Conservation (phyloP, 2,329 filamentous ascomycete species). For the Neophaeococcomyces aloes region DNA sequence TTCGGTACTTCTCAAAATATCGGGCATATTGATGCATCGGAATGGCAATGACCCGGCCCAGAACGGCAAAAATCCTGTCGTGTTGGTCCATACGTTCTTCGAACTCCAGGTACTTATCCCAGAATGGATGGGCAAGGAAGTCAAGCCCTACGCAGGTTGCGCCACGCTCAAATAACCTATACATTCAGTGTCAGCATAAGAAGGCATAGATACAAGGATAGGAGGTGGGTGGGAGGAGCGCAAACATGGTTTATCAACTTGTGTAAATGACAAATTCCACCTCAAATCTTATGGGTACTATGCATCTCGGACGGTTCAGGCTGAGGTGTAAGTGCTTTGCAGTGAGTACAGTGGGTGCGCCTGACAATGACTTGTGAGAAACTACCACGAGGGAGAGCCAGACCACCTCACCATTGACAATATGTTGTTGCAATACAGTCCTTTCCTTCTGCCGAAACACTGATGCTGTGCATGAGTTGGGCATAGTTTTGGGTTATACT, state of each 20-base stretch:
- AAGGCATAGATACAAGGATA: conserved; percentile 24
- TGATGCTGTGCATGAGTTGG: conserved; percentile 38
- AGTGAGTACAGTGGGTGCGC: conserved; percentile 31
- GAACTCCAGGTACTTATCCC: conserved; percentile 98
- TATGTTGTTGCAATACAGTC: conserved; percentile 29
- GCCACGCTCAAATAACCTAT: conserved; percentile 84
- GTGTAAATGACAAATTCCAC: conserved; percentile 8
- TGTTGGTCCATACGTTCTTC: conserved; percentile 80
- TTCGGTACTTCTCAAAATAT: conserved; percentile 85
- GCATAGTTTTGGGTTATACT: conserved; percentile 62
- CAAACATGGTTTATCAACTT: conserved; percentile 36
- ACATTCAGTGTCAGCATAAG: conserved; percentile 30
- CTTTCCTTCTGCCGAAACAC: conserved; percentile 27
- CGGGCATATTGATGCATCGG: conserved; percentile 92
- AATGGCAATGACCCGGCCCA: conserved; percentile 72
- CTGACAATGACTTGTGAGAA: conserved; percentile 44
- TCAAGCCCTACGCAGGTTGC: conserved; percentile 77
- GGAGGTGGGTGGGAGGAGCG: conserved; percentile 29
- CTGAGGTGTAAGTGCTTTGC: conserved; percentile 14
- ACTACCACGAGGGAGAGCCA: conserved; percentile 30
- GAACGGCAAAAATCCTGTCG: conserved; percentile 74
- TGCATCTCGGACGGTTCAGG: conserved; percentile 28
- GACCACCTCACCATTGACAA: conserved; percentile 57
- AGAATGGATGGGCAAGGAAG: conserved; percentile 90
- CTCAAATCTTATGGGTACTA: background rate